These are phyloP conservation scores for Irineochytrium annulatum DNA, from an alignment of 192 early-diverging fungal species.

Conservation along the genomic window DNA sequence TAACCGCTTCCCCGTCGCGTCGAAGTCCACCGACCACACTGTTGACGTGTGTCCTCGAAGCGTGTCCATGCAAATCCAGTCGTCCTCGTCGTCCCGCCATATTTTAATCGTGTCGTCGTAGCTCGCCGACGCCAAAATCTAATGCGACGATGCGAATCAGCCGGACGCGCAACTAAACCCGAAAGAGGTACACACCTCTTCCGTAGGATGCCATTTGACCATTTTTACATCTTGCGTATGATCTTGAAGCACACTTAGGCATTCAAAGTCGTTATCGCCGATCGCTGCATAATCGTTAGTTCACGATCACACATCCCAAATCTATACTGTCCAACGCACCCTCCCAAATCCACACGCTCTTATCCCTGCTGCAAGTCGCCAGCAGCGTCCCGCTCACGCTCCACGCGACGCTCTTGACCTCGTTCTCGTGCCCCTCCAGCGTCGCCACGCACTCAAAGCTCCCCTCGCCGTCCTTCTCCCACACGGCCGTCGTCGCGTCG, in stretches of 20 bases:
- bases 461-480: conserved; percentile 69
- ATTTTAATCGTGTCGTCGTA: conserved; percentile 95
- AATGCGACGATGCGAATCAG: conserved; percentile 1
- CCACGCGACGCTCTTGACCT: conserved; percentile 92
- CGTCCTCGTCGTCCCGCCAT: conserved; percentile 93
- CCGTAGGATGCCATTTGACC: conserved; percentile 84
- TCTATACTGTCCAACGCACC: conserved; percentile 23
- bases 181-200: conserved; percentile 51
- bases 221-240: conserved; percentile 96
- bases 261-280: conserved; percentile 91
- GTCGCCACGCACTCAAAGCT: conserved; percentile 85
- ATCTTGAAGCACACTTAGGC: conserved; percentile 89
- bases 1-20: conserved; percentile 39
- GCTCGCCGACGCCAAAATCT: conserved; percentile 76
- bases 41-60: conserved; percentile 83
- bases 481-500: conserved; percentile 88
- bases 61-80: conserved; percentile 90
- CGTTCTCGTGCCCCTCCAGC: conserved; percentile 97
- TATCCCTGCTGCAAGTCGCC: conserved; percentile 93
- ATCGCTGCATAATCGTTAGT: conserved; percentile 32
- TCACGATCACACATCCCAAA: not conserved
- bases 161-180: not conserved
- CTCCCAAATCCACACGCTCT: conserved; percentile 99
- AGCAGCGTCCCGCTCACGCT: conserved; percentile 73
- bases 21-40: conserved; percentile 91